phyloP scores from a whole-genome alignment of 2,329 filamentous ascomycete genomes.

The Tolypocladium album region DNA sequence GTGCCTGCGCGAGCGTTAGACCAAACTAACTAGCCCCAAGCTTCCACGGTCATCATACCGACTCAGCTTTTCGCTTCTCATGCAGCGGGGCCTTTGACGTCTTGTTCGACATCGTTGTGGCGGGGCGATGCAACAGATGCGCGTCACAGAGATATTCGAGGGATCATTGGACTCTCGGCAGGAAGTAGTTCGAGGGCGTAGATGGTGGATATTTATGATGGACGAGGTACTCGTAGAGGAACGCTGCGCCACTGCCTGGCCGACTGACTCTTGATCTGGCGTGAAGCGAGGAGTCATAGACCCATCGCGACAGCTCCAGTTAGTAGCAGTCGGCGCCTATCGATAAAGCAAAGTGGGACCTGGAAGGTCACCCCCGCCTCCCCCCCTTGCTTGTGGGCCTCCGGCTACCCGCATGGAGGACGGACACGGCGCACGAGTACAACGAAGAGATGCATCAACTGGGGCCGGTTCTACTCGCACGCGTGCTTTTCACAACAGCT shows the following conservation, averaged over 20 bases:
- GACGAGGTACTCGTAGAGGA: neutral
- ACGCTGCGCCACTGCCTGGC: slow-evolving; percentile 3
- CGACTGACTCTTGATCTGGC: slow-evolving; percentile 3
- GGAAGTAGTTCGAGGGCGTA: neutral
- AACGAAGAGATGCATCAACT: neutral
- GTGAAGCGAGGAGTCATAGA: slow-evolving; percentile 3
- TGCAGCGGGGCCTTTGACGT: slow-evolving; percentile 54
- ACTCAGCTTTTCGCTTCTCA: slow-evolving; percentile 79
- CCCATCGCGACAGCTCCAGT: neutral
- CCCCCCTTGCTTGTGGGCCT: neutral
- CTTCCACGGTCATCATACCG: slow-evolving; percentile 38
- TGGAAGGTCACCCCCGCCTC: too few species aligned
- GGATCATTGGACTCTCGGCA: slow-evolving; percentile 14
- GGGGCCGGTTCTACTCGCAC: neutral
- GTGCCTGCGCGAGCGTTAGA: slow-evolving; percentile 35
- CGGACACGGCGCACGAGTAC: neutral
- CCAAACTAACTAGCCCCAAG: neutral
- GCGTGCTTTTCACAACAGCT: neutral
- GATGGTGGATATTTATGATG: neutral
- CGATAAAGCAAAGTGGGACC: slow-evolving; percentile 3
- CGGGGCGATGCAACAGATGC: slow-evolving; percentile 10
- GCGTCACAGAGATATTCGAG: slow-evolving; percentile 12
- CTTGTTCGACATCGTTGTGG: slow-evolving; percentile 40
- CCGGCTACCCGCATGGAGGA: neutral
- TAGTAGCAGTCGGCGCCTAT: neutral